Evolutionary conservation across 2,329 filamentous ascomycete species (phyloP).

Genomic region (Paraphoma sp.): DNA sequence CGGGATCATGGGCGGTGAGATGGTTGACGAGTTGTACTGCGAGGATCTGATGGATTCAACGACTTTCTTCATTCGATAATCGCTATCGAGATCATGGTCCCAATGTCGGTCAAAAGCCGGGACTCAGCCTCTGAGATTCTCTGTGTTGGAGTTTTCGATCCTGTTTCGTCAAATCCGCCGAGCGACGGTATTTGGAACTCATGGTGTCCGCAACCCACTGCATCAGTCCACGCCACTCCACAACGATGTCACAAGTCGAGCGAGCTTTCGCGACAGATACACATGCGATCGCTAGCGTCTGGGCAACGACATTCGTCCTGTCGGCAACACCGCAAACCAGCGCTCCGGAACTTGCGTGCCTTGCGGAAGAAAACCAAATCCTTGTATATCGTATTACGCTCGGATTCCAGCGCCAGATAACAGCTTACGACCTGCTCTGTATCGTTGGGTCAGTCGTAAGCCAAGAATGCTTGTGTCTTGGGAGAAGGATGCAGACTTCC

Average conservation of each 20-base stretch:
- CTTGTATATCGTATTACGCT: neutral
- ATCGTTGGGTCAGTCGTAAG: conserved; percentile 19
- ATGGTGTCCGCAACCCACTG: too few species aligned
- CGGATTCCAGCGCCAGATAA: conserved; percentile 19
- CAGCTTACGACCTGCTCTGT: conserved; percentile 24
- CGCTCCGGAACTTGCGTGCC: conserved; percentile 5
- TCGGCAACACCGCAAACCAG: conserved; percentile 10
- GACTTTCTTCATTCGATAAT: neutral
- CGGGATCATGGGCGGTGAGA: conserved; percentile 2
- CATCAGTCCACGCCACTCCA: neutral
- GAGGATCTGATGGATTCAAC: conserved; percentile 5
- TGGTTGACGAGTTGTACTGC: conserved; percentile 5
- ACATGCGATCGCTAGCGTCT: neutral
- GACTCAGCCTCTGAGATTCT: neutral
- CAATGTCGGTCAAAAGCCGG: too few species aligned
- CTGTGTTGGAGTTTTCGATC: neutral
- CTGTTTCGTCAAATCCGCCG: too few species aligned
- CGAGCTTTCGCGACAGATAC: neutral
- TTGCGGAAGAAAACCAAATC: neutral
- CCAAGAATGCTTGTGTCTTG: conserved; percentile 27
- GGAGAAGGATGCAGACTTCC: conserved; percentile 10
- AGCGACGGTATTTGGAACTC: too few species aligned
- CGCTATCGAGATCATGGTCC: too few species aligned
- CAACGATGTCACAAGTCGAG: neutral
- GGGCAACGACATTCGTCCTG: neutral